Conservation (phyloP, 1,284 basidiomycete species). For the Tilletia walkeri region DNA sequence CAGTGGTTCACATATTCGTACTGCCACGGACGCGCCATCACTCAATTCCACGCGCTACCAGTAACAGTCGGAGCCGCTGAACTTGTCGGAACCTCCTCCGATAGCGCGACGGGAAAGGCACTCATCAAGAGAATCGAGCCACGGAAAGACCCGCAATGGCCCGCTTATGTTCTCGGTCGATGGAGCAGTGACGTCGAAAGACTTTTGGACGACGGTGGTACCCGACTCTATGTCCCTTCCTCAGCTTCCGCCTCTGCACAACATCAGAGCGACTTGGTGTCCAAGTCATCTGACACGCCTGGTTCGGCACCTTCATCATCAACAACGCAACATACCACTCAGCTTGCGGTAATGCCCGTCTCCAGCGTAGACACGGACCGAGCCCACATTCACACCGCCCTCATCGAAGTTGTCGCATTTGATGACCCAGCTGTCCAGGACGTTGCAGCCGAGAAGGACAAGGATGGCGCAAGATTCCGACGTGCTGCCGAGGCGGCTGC, state of each 20-base stretch:
- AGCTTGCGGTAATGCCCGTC: not conserved
- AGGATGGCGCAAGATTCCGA: constrained; percentile 18
- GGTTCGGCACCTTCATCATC: not conserved
- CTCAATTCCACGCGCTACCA: constrained; percentile 39
- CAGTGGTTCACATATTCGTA: constrained; percentile 52
- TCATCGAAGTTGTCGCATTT: constrained; percentile 46
- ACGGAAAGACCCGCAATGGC: constrained; percentile 28
- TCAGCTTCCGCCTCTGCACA: not conserved
- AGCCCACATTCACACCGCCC: constrained; percentile 30
- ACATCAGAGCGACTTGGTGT: constrained; percentile 17
- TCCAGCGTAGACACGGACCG: constrained; percentile 6
- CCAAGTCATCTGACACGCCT: not conserved
- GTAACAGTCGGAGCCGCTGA: constrained; percentile 11
- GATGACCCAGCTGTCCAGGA: constrained; percentile 25
- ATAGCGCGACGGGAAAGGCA: constrained; percentile 29
- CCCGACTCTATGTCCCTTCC: not conserved
- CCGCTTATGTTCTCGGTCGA: constrained; percentile 33
- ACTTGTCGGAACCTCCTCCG: constrained; percentile 23
- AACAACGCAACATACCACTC: not conserved
- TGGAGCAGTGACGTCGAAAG: constrained; percentile 33
- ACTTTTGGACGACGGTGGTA: constrained; percentile 26
- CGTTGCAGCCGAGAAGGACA: constrained; percentile 15
- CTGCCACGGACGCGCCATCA: constrained; percentile 42
- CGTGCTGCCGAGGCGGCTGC: constrained; percentile 31
- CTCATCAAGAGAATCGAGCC: constrained; percentile 26